Evolutionary conservation across 345 rosid genomes (phyloP), one percentile per base, ranked within the genome.

Genomic region (Viola odorata): DNA sequence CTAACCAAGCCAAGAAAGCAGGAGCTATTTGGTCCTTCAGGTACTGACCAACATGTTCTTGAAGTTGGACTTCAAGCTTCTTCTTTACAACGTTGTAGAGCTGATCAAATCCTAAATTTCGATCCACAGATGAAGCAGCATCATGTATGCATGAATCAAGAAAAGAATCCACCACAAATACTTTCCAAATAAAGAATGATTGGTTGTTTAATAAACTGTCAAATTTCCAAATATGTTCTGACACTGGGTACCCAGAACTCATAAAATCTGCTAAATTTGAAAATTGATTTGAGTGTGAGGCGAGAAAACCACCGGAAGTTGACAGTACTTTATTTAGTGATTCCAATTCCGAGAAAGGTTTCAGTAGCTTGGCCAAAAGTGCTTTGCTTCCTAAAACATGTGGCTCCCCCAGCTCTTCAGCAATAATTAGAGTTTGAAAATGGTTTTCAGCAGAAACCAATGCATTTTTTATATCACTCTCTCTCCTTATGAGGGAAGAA

Each of bases 101-200:
- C 81, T 91, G 98, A 57, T 91, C 98, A 63, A 83, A 86, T 64
- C 98, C 96, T 57, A 91, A 75, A 75, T 78, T 82, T 69, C 84
- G 96, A 73, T 84, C 96, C 67, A 75, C 69, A 42, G 84, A 88
- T 39, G 82, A 76, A 67, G 86, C 82, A 40, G 79, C 79, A 77
- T 88, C 86, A 80, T 81, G 96, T 62, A 85, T 73, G 78, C 96
- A 91, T 55, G 81, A 82, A 83, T 84, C 98, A 66, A 91, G 86
- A 75, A 91, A 81, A 72, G 88, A 80, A 74, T 86, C 86, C 64
- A 88, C 64, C 67, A 91, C 68, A 67, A 81, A 83, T 65, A 84
- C 66, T 78, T 91, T 86, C 98, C 98, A 91, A 72, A 91, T 82
- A 71, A 91, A 91, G 70, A 85, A 87, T 53, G 85, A 78, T 56